Evolutionary conservation across 495 filamentous ascomycete species (phyloP).

Genomic region (Clohesyomyces aquaticus): DNA sequence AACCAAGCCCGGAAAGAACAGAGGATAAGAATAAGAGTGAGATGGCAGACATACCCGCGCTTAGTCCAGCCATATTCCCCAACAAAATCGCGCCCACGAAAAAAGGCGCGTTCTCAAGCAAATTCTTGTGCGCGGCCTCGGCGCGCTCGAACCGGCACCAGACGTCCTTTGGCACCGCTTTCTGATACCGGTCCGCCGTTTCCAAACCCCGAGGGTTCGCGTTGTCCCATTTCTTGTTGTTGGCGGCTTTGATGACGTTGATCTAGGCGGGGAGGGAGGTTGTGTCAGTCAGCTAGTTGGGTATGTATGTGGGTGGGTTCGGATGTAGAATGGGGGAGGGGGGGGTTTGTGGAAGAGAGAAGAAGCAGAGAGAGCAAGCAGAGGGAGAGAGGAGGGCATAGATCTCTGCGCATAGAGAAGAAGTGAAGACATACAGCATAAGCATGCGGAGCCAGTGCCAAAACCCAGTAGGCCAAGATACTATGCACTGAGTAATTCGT

Average conservation of each 20-base stretch:
- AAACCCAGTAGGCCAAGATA: conserved; percentile 29
- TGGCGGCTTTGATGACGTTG: conserved; percentile 23
- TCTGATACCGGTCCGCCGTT: conserved; percentile 10
- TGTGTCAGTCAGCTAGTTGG: no score
- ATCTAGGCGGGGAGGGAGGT: no score
- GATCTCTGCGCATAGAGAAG: neutral
- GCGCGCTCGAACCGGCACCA: conserved; percentile 26
- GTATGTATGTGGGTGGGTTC: no score
- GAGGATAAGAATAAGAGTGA: neutral
- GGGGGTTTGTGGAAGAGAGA: no score
- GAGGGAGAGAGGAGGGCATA: no score
- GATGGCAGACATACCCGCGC: conserved; percentile 9
- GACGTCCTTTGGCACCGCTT: conserved; percentile 16
- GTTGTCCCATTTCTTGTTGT: conserved; percentile 31
- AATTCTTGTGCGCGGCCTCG: conserved; percentile 33
- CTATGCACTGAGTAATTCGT: conserved; percentile 31
- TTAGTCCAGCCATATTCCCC: conserved; percentile 30
- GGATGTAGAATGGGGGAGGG: no score
- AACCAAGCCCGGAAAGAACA: neutral
- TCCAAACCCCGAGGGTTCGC: conserved; percentile 26
- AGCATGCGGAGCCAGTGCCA: conserved; percentile 26
- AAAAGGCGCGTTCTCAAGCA: conserved; percentile 31
- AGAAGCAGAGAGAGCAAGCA: no score
- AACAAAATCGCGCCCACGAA: conserved; percentile 36
- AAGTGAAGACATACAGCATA: conserved; percentile 21